phyloP scores from a whole-genome alignment of 148 eudicot genomes.

The Rhododendron henanense region DNA sequence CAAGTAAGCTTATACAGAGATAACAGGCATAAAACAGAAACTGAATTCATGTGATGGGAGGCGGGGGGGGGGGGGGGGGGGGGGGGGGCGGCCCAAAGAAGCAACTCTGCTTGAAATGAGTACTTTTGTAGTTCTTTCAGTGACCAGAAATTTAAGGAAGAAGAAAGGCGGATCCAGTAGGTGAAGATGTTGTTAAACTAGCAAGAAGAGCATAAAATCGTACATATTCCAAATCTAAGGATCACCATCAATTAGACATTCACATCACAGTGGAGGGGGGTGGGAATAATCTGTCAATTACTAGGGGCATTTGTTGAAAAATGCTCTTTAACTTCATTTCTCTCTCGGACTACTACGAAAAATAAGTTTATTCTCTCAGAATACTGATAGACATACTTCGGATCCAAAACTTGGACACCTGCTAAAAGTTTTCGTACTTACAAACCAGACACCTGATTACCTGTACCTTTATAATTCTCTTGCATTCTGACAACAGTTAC shows the following conservation, averaged over 20 bases:
- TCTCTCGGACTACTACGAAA: not conserved
- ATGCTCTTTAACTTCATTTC: not conserved
- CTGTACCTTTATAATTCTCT: not conserved
- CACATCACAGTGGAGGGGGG: not conserved
- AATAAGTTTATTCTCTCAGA: not conserved
- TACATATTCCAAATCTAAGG: not conserved
- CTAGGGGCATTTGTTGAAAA: not conserved
- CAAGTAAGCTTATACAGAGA: not conserved
- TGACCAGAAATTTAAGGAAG: not conserved
- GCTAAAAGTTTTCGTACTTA: not conserved
- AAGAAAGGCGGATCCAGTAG: not conserved
- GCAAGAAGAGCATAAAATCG: not conserved
- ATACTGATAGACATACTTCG: not conserved
- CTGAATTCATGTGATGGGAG: not conserved
- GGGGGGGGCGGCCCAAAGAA: not conserved
- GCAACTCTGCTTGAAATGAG: not conserved
- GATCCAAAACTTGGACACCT: not conserved
- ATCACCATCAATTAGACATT: not conserved
- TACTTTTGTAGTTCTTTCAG: not conserved
- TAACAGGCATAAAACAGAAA: conserved; percentile 2
- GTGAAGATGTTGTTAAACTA: not conserved
- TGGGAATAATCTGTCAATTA: not conserved
- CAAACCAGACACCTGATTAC: not conserved
- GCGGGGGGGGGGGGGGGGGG: not conserved
- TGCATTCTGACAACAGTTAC: not conserved